Percentiles rank a stretch among this genome's conserved stretches.
phyloP scores from a whole-genome alignment of 1,284 basidiomycete species.

The Exobasidium cylindrosporum region DNA sequence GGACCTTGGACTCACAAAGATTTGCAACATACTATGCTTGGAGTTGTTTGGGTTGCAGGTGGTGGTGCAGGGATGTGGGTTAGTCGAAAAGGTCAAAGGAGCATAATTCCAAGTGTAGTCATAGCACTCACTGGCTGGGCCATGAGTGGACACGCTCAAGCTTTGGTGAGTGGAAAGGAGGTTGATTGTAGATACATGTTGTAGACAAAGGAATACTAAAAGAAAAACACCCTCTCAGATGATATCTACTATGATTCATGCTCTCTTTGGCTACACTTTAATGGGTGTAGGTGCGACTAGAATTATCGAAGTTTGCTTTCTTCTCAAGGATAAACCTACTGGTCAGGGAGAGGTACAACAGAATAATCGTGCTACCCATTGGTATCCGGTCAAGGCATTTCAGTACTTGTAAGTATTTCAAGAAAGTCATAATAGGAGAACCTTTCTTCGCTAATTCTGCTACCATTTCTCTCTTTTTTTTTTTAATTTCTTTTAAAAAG shows the following conservation, averaged over 20 bases:
- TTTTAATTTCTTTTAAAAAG: neutral
- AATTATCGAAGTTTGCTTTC: conserved; percentile 82
- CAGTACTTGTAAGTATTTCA: conserved; percentile 35
- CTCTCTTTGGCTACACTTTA: conserved; percentile 76
- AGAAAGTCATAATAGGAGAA: no score
- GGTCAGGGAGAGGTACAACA: conserved; percentile 20
- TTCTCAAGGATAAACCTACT: conserved; percentile 57
- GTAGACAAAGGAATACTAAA: neutral
- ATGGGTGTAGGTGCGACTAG: conserved; percentile 80
- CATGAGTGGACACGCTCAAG: conserved; percentile 86
- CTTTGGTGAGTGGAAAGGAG: conserved; percentile 68
- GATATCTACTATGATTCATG: conserved; percentile 66
- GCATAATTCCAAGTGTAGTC: conserved; percentile 79
- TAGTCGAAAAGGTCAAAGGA: conserved; percentile 77
- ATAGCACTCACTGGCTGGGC: conserved; percentile 72
- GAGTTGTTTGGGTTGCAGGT: conserved; percentile 73
- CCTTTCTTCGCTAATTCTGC: neutral
- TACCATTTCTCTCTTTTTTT: neutral
- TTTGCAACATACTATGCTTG: conserved; percentile 79
- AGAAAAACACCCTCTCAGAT: conserved; percentile 26
- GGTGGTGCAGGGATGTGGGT: conserved; percentile 84
- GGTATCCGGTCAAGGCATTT: conserved; percentile 38
- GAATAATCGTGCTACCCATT: conserved; percentile 13
- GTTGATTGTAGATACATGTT: neutral
- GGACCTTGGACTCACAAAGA: conserved; percentile 71